Evolutionary conservation across 192 early-diverging fungal genomes (phyloP).

Genomic region (Coemansia sp.): DNA sequence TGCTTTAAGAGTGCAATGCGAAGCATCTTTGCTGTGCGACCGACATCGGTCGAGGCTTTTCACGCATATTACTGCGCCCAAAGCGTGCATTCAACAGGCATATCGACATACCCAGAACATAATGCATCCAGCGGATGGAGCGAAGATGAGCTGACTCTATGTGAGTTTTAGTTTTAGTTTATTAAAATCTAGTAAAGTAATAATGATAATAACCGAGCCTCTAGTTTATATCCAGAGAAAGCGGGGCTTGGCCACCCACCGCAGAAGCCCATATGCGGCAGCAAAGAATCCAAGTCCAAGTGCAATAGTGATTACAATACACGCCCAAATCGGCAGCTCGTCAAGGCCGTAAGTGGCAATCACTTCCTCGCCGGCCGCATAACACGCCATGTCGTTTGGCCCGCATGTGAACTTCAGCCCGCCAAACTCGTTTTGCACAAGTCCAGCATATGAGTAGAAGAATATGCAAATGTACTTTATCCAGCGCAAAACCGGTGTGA

Average conservation of each 20-base stretch:
- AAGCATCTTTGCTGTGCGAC: no score
- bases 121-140: background rate
- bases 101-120: background rate
- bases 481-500: slow-evolving; percentile 53
- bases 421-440: slow-evolving; percentile 45
- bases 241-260: slow-evolving; percentile 44
- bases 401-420: slow-evolving; percentile 36
- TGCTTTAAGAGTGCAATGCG: no score
- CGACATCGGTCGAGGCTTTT: no score
- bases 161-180: background rate
- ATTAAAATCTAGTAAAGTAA: background rate
- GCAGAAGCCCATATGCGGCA: slow-evolving; percentile 24
- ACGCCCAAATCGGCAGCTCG: slow-evolving; percentile 20
- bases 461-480: slow-evolving; percentile 39
- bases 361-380: slow-evolving; percentile 25
- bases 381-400: slow-evolving; percentile 9
- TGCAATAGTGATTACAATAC: slow-evolving; percentile 20
- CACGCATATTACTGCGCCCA: no score
- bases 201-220: background rate
- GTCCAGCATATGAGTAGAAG: slow-evolving; percentile 36
- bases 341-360: slow-evolving; percentile 30
- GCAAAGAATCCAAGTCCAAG: slow-evolving; percentile 27
- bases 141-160: background rate
- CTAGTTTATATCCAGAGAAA: slow-evolving; percentile 34
- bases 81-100: no score